Conservation (phyloP, 257 asterid genomes). For the Capsicum chinense region DNA sequence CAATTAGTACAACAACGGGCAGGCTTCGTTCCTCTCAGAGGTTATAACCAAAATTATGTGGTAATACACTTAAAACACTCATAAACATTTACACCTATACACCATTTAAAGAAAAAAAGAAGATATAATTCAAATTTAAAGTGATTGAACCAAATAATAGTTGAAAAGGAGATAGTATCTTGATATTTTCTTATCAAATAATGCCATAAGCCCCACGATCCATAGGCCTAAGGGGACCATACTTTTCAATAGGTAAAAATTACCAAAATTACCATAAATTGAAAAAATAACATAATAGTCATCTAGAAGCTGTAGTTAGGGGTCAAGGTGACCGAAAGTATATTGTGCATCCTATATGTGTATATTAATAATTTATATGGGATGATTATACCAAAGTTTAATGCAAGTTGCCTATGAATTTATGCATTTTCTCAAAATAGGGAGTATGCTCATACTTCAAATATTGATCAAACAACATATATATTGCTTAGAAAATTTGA, state of each 20-base stretch:
- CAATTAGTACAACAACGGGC: background rate
- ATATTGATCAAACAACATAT: no score
- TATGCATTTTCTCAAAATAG: no score
- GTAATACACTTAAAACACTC: constrained; percentile 21
- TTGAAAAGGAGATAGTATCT: constrained; percentile 5
- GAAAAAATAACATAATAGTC: no score
- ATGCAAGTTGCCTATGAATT: no score
- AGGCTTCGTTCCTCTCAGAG: background rate
- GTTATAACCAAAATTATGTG: background rate
- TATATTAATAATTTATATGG: no score
- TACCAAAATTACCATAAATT: constrained; percentile 42
- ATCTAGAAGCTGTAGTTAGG: no score
- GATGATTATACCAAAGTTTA: no score
- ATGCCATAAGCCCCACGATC: constrained; percentile 86
- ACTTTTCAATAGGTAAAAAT: constrained; percentile 69
- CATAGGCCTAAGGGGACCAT: constrained; percentile 69
- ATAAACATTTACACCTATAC: constrained; percentile 27
- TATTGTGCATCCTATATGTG: no score
- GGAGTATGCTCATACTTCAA: no score
- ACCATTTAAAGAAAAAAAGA: background rate
- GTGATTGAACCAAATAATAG: constrained; percentile 37
- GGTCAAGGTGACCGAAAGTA: no score
- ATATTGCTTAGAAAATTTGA: no score
- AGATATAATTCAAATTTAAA: background rate
- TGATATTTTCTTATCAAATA: constrained; percentile 56